A percentile compares a stretch with the other conserved stretches of the same genome.
phyloP scores from a whole-genome alignment of 179 eudicot genomes.

The Patellifolia procumbens region DNA sequence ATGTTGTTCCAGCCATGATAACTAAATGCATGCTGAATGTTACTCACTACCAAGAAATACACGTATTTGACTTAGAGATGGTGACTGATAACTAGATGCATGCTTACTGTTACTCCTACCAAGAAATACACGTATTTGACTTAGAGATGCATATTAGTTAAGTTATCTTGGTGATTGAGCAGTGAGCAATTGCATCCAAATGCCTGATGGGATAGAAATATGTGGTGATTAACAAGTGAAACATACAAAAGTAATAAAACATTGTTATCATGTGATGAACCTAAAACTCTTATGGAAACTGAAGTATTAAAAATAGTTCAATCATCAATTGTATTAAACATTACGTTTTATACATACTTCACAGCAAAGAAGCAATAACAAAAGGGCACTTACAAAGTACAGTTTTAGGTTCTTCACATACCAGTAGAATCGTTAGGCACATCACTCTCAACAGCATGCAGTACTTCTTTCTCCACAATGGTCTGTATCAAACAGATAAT shows the following conservation, averaged over 20 bases:
- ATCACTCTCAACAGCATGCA: slow-evolving; percentile 82
- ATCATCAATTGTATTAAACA: too few relatives aligned
- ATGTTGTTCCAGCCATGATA: too few relatives aligned
- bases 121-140: too few relatives aligned
- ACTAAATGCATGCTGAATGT: too few relatives aligned
- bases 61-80: too few relatives aligned
- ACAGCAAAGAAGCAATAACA: background rate
- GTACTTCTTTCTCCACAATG: slow-evolving; percentile 25
- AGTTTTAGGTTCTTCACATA: slow-evolving; percentile 31
- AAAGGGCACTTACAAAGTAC: background rate
- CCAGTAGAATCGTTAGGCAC: slow-evolving; percentile 51
- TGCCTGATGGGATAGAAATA: background rate
- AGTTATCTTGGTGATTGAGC: background rate
- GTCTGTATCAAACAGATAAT: slow-evolving; percentile 31
- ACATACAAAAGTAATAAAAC: slow-evolving; percentile 6
- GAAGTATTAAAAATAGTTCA: background rate
- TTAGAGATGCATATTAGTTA: too few relatives aligned
- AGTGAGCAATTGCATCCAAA: background rate
- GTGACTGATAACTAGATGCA: too few relatives aligned
- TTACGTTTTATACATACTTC: background rate
- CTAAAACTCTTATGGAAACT: background rate
- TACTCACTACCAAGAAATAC: too few relatives aligned
- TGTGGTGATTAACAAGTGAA: background rate
- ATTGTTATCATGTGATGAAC: background rate
- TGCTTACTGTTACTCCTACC: too few relatives aligned